Percentiles rank a stretch among this genome's conserved stretches.
Evolutionary conservation across 2,329 filamentous ascomycete genomes (phyloP).

Genomic region (Ceratocystis destructans): DNA sequence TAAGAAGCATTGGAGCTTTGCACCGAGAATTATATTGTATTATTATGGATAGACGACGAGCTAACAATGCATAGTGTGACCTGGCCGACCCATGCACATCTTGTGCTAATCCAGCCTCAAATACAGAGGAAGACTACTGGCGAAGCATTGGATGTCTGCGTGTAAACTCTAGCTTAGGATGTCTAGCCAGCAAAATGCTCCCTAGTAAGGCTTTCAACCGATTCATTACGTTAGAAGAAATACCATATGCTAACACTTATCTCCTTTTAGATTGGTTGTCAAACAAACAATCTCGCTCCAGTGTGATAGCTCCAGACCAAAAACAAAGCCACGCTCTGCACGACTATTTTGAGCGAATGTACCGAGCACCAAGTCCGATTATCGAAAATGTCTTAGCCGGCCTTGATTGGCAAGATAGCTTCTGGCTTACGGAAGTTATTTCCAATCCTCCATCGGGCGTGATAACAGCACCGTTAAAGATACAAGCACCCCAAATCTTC

Average conservation of each 20-base stretch:
- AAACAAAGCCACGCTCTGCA: conserved; percentile 33
- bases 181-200: conserved; percentile 12
- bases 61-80: conserved; percentile 14
- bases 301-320: conserved; percentile 37
- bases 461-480: conserved; percentile 25
- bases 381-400: conserved; percentile 32
- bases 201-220: conserved; percentile 7
- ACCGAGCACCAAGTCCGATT: conserved; percentile 30
- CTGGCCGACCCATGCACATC: conserved; percentile 11
- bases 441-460: neutral
- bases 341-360: conserved; percentile 36
- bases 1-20: conserved; percentile 4
- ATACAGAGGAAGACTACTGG: conserved; percentile 12
- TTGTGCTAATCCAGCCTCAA: conserved; percentile 7
- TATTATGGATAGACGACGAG: neutral
- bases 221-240: neutral
- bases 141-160: conserved; percentile 16
- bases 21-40: neutral
- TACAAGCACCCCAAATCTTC: conserved; percentile 36
- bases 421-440: conserved; percentile 34
- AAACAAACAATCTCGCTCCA: conserved; percentile 33
- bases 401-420: conserved; percentile 41
- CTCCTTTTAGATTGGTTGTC: neutral
- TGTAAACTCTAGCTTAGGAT: conserved; percentile 10
- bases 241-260: neutral